Evolutionary conservation across 176 grass and related monocot genomes (phyloP).

Genomic region (Carex kokanica): DNA sequence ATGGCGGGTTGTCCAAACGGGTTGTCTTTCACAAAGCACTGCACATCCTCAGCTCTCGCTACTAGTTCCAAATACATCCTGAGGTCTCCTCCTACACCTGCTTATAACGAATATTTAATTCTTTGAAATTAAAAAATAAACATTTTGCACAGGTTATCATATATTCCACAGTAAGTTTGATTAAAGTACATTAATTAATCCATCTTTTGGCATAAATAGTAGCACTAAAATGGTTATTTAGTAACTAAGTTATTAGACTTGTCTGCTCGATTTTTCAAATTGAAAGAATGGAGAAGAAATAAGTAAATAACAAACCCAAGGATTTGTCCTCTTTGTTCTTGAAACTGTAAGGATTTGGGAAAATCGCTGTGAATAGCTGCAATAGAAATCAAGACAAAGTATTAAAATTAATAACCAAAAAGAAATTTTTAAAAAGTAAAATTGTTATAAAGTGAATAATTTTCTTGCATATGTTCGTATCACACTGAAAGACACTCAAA

Average conservation of each 20-base stretch:
- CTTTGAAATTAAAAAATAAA: neutral
- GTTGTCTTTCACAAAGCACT: conserved; percentile 50
- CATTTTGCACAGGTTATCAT: neutral
- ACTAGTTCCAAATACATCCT: conserved; percentile 74
- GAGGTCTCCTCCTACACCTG: conserved; percentile 80
- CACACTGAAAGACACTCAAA: neutral
- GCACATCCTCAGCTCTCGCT: conserved; percentile 51
- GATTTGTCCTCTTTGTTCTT: conserved; percentile 50
- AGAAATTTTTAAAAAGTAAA: neutral
- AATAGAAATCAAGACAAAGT: conserved; percentile 13
- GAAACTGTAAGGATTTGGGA: conserved; percentile 52
- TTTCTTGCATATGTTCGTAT: neutral
- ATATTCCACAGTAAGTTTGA: no score
- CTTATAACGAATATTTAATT: conserved; percentile 12
- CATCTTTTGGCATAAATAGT: neutral
- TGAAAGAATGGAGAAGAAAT: neutral
- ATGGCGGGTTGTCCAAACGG: conserved; percentile 80
- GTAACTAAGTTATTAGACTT: neutral
- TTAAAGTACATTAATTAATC: no score
- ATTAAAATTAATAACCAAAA: neutral
- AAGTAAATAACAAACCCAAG: conserved; percentile 47
- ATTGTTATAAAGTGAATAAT: neutral
- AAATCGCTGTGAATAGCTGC: conserved; percentile 73
- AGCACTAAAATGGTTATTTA: neutral
- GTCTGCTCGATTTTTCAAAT: neutral